Evolutionary conservation across 1,139 yeast species (phyloP), one percentile per base, ranked within the genome.

Genomic region (Kodamaea suecica): DNA sequence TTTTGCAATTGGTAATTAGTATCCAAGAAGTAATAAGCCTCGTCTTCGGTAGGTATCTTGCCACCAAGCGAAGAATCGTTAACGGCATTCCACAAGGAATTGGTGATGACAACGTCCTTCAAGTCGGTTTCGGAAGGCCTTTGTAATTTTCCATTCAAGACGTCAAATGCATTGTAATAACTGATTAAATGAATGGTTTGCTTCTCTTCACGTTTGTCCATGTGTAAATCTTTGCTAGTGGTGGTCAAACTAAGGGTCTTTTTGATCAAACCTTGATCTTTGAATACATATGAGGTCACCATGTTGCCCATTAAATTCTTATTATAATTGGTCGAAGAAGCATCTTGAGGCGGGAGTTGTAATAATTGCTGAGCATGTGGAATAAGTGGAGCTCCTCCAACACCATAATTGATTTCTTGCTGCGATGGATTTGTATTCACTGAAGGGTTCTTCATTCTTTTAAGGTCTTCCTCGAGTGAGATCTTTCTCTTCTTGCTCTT

Each of bases 101-200:
- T 66, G n/a, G 79, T 67, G 19, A 87, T 68, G 13, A 56, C 59
- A 1, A 78, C 48, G 41, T 76, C 71, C 42, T 71, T 72, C 39
- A 85, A 66, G 31, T 66, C 67, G 5, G 74, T 61, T 31, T 75
- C 76, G 5, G 78, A 65, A 0, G 96, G 96, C 24, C 80, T 66
- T 2, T 59, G 53, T 36, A 88, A 62, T 33, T 63, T 65, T 6
- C 81, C 80, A 28, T 66, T 63, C 34, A 77, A 53, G 3, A 86
- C 92, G 53, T 88, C 95, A 29, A 77, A 76, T 0, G 87, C 81
- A 36, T 74, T 69, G 52, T 86, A 88, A 57, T 88, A 88, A 13
- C 90, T 79, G 5, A 88, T 79, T 36, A 88, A 60, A 53, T 90
- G 96, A 38, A 84, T 74, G 0, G 86, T 79, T 47, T 65, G 71